These are phyloP conservation scores for Fragaria iinumae DNA, from an alignment of 306 rosid genomes.

Conservation along the genomic window DNA sequence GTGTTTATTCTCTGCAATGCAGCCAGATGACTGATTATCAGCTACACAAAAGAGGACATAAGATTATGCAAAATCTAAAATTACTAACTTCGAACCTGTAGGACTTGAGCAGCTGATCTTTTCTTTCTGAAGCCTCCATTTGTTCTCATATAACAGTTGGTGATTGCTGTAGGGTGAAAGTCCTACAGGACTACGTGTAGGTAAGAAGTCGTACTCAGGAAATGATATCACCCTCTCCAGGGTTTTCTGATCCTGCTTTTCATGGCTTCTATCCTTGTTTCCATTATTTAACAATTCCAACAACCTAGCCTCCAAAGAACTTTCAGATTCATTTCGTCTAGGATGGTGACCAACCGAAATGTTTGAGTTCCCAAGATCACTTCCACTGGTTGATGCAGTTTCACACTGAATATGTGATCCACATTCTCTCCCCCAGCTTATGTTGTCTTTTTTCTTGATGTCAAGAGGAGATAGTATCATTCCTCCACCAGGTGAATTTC, in stretches of 20 bases:
- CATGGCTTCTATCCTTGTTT: slow-evolving; percentile 18
- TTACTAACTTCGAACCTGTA: slow-evolving; percentile 40
- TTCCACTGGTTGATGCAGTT: slow-evolving; percentile 41
- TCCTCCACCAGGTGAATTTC: slow-evolving; percentile 23
- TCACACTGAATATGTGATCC: slow-evolving; percentile 37
- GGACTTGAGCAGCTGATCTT: slow-evolving; percentile 23
- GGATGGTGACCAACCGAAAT: slow-evolving; percentile 16
- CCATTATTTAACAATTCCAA: slow-evolving; percentile 30
- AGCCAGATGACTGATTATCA: slow-evolving; percentile 21
- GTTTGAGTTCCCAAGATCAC: slow-evolving; percentile 21
- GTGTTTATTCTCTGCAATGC: slow-evolving; percentile 15
- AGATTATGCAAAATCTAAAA: slow-evolving; percentile 22
- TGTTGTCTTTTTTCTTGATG: slow-evolving; percentile 25
- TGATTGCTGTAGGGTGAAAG: slow-evolving; percentile 24
- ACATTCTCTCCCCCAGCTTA: slow-evolving; percentile 29
- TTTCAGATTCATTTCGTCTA: slow-evolving; percentile 32
- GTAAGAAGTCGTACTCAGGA: slow-evolving; percentile 37
- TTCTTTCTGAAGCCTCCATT: slow-evolving; percentile 40
- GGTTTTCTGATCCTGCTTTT: slow-evolving; percentile 26
- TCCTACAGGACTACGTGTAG: slow-evolving; percentile 32
- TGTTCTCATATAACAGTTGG: slow-evolving; percentile 33
- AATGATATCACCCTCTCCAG: slow-evolving; percentile 33
- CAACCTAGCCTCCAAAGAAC: slow-evolving; percentile 22
- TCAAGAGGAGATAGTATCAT: slow-evolving; percentile 30
- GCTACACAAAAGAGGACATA: slow-evolving; percentile 14